Base-by-base conservation (phyloP, 2,329 filamentous ascomycete species). In the Fusarium globosum region DNA sequence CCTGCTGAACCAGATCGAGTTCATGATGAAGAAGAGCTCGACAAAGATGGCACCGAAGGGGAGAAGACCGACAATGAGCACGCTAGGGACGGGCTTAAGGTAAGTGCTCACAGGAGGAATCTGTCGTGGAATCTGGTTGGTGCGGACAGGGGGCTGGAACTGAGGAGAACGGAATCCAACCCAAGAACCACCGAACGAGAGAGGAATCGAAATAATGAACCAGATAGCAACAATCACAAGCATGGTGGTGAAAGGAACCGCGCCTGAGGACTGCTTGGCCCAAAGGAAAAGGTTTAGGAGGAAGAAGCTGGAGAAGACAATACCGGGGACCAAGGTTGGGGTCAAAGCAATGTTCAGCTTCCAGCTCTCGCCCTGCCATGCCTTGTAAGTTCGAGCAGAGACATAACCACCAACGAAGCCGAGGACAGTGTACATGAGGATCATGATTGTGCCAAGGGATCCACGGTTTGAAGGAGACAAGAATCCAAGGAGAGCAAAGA, bases 1-100 rank as follows among this genome's bases (percentile, higher is more conserved):
- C 84, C 96, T 94, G 86, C 92, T 96, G 84, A 97, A 97, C 96
- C 96, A 99, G 81, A 99, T 96, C 33, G 94, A 97, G 84, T 92
- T 97, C 94, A 99, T 97, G 86, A 99, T 98, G 84, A 98, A 98
- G 88, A 97, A 98, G 6, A 99, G 91, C 85, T 99, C 96, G 52
- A 98, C 95, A 76, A 98, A 98, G 80, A 99, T 98, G 71, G 96
- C 96, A 52, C 94, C 95, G 79, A 99, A 99, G 0, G 96, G 96
- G 33, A 98, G 88, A 57, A 98, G 91, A 59, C 96, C 96, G 30
- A 97, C 96, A 28, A 98, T 88, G 21, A 98, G 88, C 89, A 97
- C 96, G 73, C 94, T 97, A 3, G 96, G 96, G 13, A 98, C 85
- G 0, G 94, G 94, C 70, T 92, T 92, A 55, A 98, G 91, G 78